phyloP scores from a whole-genome alignment of 805 yeast genomes.

The Candida dajiaensis region DNA sequence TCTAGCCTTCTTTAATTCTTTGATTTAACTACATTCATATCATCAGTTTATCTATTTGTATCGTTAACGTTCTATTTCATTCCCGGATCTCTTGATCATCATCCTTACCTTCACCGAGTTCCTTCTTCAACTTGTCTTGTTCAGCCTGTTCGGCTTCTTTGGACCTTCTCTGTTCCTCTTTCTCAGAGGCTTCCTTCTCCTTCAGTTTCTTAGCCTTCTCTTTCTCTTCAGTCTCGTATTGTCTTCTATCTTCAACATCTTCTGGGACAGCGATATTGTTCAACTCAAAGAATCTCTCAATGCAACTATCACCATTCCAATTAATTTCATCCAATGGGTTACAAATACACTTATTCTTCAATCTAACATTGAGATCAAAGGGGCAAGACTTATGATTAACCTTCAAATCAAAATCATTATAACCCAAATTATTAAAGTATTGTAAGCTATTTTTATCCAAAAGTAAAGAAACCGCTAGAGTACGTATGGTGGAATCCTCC shows the following conservation, averaged over 20 bases:
- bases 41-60: background rate
- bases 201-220: background rate
- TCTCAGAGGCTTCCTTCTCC: background rate
- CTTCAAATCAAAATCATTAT: constrained; percentile 51
- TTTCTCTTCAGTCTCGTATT: background rate
- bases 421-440: constrained; percentile 76
- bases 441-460: constrained; percentile 59
- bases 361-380: constrained; percentile 50
- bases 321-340: constrained; percentile 66
- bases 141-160: constrained; percentile 7
- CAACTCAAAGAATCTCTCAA: constrained; percentile 47
- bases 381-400: constrained; percentile 58
- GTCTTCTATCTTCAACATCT: constrained; percentile 5
- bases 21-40: background rate
- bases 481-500: constrained; percentile 90
- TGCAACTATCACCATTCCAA: constrained; percentile 55
- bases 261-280: constrained; percentile 13
- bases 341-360: constrained; percentile 65
- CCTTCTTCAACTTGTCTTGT: background rate
- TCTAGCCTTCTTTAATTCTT: background rate
- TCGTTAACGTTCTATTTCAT: background rate
- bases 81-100: background rate
- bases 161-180: constrained; percentile 7
- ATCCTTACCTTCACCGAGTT: background rate
- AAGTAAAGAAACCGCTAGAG: constrained; percentile 73